A percentile compares a stretch with the other conserved stretches of the same genome.
Evolutionary conservation across 257 asterid species (phyloP).

Genomic region (Solanum commersonii): DNA sequence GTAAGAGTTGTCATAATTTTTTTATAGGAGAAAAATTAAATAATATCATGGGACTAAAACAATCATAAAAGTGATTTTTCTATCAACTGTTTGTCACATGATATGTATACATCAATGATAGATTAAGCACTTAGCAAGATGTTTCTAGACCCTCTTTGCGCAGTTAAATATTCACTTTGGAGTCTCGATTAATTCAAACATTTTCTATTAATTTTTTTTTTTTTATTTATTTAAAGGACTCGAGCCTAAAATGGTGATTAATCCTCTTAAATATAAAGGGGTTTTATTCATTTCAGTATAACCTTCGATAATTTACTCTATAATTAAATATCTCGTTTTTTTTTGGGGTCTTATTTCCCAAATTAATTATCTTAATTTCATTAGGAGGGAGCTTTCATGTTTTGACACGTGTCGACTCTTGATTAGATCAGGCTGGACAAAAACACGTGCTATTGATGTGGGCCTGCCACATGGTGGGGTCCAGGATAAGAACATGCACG

Average conservation of each 20-base stretch:
- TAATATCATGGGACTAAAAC: neutral
- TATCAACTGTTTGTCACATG: neutral
- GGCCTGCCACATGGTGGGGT: conserved; percentile 29
- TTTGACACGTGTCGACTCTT: neutral
- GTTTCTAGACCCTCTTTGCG: neutral
- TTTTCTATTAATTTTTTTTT: too few species aligned
- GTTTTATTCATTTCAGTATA: neutral
- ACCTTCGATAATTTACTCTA: neutral
- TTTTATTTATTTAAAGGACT: too few species aligned
- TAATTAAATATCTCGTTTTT: too few species aligned
- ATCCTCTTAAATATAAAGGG: too few species aligned
- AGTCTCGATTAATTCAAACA: neutral
- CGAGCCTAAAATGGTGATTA: too few species aligned
- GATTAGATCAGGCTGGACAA: neutral
- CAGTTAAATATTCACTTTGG: too few species aligned
- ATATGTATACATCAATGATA: neutral
- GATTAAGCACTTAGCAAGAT: neutral
- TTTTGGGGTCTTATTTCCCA: neutral
- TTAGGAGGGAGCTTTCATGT: neutral
- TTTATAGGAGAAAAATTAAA: neutral
- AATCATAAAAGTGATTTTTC: neutral
- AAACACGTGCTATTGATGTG: neutral
- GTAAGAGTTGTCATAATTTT: neutral
- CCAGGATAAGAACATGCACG: conserved; percentile 17
- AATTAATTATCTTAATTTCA: too few species aligned